A percentile compares a stretch with the other conserved stretches of the same genome.
Conservation (phyloP, 495 filamentous ascomycete species). For the Penicillium daleae region DNA sequence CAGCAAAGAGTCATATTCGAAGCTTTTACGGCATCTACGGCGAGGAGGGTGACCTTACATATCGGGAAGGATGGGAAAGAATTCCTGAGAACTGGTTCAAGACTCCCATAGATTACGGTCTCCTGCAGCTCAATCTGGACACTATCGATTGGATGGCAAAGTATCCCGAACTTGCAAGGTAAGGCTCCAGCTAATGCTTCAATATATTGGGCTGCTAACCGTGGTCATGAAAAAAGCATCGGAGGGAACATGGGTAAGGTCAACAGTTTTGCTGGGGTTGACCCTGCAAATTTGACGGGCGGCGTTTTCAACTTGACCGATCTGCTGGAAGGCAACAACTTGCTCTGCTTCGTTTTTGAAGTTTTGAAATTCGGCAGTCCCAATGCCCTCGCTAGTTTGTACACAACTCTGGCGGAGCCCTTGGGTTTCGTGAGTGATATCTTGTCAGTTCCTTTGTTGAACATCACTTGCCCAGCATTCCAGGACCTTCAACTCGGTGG, state of each 20-base stretch:
- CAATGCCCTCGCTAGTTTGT: constrained; percentile 42
- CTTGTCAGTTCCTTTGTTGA: constrained; percentile 31
- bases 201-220: neutral
- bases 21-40: constrained; percentile 53
- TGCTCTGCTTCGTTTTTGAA: constrained; percentile 52
- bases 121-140: constrained; percentile 45
- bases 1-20: constrained; percentile 45
- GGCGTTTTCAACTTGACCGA: constrained; percentile 50
- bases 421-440: constrained; percentile 34
- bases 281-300: constrained; percentile 52
- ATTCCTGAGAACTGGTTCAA: constrained; percentile 68
- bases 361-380: constrained; percentile 46
- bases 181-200: constrained; percentile 17
- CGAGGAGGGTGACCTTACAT: constrained; percentile 41
- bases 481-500: constrained; percentile 41
- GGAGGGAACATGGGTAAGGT: constrained; percentile 61
- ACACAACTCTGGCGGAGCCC: constrained; percentile 39
- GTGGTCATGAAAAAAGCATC: constrained; percentile 33
- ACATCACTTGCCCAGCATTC: constrained; percentile 43
- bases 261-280: constrained; percentile 59
- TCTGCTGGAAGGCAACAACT: constrained; percentile 50
- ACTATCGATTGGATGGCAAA: constrained; percentile 40
- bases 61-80: constrained; percentile 52
- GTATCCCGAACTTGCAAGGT: constrained; percentile 45
- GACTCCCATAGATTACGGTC: constrained; percentile 43